Percentiles rank a stretch among this genome's conserved stretches.
These are phyloP conservation scores for Tarenaya hassleriana DNA, from an alignment of 345 rosid genomes.

Conservation along the genomic window DNA sequence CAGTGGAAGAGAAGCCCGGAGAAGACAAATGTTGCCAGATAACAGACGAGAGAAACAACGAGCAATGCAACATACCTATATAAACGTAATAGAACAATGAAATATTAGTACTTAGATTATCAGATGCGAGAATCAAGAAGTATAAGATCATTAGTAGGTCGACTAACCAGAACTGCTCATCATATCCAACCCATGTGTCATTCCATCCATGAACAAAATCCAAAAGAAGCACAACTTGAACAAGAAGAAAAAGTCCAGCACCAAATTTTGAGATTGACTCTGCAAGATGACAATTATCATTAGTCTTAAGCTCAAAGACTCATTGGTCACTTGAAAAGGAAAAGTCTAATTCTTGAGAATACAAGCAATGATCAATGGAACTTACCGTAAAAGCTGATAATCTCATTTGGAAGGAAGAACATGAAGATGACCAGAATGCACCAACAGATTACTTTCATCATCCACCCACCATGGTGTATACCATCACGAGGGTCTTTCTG, in stretches of 20 bases:
- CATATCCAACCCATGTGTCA: slow-evolving; percentile 97
- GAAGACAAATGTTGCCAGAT: slow-evolving; percentile 71
- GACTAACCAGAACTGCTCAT: slow-evolving; percentile 96
- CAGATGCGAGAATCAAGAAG: slow-evolving; percentile 8
- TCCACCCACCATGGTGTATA: slow-evolving; percentile 99
- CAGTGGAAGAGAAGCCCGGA: slow-evolving; percentile 96
- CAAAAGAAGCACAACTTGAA: slow-evolving; percentile 97
- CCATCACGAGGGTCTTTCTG: slow-evolving; percentile 97
- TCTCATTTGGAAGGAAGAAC: slow-evolving; percentile 94
- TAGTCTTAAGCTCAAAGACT: background rate
- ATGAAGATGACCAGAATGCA: slow-evolving; percentile 78
- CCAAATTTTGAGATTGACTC: slow-evolving; percentile 92
- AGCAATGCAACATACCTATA: slow-evolving; percentile 76
- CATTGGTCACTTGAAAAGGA: slow-evolving; percentile 2
- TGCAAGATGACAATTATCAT: slow-evolving; percentile 28
- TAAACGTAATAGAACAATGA: slow-evolving; percentile 6
- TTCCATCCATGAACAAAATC: slow-evolving; percentile 99
- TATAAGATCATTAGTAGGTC: background rate
- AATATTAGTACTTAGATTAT: background rate
- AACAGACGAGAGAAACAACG: slow-evolving; percentile 82
- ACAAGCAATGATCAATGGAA: background rate
- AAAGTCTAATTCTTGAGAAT: background rate
- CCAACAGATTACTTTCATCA: slow-evolving; percentile 90
- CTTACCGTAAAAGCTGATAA: slow-evolving; percentile 83
- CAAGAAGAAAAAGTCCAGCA: slow-evolving; percentile 91